phyloP scores from a whole-genome alignment of 2,329 filamentous ascomycete genomes.

The Pseudocercospora fuligena region DNA sequence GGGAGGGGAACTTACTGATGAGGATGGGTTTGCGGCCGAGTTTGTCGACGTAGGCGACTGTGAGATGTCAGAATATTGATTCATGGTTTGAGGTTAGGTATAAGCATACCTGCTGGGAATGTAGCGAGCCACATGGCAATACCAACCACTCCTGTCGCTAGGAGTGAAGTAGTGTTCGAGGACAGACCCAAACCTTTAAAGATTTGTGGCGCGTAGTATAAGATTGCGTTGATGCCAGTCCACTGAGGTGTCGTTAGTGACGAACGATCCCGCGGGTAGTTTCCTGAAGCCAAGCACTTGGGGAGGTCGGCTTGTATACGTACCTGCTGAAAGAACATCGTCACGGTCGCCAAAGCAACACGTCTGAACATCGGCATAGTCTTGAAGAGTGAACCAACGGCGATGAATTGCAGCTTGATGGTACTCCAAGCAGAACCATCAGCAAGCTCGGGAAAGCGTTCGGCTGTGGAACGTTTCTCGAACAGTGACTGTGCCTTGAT shows the following conservation, averaged over 20 bases:
- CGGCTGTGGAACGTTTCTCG: conserved; percentile 71
- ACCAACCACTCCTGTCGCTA: conserved; percentile 73
- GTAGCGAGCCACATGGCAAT: conserved; percentile 72
- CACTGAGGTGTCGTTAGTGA: neutral
- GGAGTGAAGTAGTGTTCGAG: conserved; percentile 57
- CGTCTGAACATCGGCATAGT: conserved; percentile 69
- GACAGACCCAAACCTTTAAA: conserved; percentile 49
- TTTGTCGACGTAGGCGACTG: conserved; percentile 67
- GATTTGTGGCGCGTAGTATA: conserved; percentile 54
- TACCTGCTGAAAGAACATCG: conserved; percentile 55
- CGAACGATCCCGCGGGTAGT: too few relatives aligned
- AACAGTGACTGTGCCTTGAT: conserved; percentile 80
- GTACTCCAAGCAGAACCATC: conserved; percentile 65
- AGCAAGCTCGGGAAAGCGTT: conserved; percentile 69
- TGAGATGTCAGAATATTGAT: neutral
- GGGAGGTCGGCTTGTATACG: neutral
- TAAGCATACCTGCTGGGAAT: conserved; percentile 53
- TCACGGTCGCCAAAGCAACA: conserved; percentile 61
- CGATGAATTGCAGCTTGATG: conserved; percentile 70
- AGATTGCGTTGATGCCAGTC: conserved; percentile 49
- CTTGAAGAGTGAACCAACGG: conserved; percentile 67
- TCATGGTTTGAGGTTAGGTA: conserved; percentile 32
- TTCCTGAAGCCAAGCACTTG: neutral
- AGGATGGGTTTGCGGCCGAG: conserved; percentile 50
- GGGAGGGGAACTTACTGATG: conserved; percentile 21